Base-by-base conservation (phyloP, 164 flowering plant genomes). In the Magnolia kwangsiensis region DNA sequence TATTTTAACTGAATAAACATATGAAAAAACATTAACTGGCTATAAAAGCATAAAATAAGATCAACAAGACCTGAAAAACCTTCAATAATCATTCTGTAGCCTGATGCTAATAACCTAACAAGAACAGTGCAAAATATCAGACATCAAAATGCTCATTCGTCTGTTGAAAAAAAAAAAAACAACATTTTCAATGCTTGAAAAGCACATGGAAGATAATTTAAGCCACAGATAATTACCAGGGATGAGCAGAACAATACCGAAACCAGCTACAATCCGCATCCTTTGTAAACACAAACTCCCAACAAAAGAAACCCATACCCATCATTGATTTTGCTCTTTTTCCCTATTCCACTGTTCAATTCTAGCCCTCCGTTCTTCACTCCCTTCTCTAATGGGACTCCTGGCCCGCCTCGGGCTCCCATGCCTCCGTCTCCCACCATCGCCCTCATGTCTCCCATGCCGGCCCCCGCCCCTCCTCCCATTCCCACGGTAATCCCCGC, bases 331-430 rank as follows among this genome's bases (percentile, higher is more conserved):
- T 81, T 83, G 88, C 74, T 92, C 94, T 77, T 77, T 84, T 73
- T 90, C 96, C 76, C 92, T 84, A 59, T 91, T 91, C 96, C 96
- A 91, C 72, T 87, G 91, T 76, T 89, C 96, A 77, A 92, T 92
- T 78, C 89, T 86, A 3, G 96, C 94, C 63, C 96, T 86, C 1
- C 94, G 85, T 65, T 92, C 96, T 79, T 87, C 94, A 66, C 96
- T 92, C 29, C 90, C 91, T 76, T 87, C 94, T 80, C 96, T 84
- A 14, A 71, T 84, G 2, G 89, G 89, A 71, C 90, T 89, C 76
- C 86, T 76, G 74, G 85, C 85, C 73, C 87, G 45, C 67, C 85
- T 78, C 3, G 83, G 82, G 45, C 82, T 81, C 72, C 78, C 81
- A 72, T 73, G 76, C 13, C 79, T 50, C 61, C 84, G 67, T 21